Conservation (phyloP, 1,284 basidiomycete genomes). For the Moesziomyces sp. region DNA sequence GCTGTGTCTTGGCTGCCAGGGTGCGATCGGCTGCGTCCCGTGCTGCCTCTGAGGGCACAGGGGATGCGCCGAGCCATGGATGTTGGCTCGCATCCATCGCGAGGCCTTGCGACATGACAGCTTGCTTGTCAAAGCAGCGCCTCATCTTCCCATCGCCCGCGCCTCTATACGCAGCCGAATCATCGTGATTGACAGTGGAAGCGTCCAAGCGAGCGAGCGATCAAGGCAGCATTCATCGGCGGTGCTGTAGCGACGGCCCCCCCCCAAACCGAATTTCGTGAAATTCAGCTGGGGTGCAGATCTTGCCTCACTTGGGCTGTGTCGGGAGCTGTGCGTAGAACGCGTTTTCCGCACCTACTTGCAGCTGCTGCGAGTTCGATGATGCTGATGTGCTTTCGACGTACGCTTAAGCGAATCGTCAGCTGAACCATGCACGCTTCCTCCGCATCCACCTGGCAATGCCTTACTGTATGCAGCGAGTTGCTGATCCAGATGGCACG, state of each 20-base stretch:
- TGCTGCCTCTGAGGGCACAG: too few species aligned
- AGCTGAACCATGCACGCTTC: slow-evolving; percentile 5
- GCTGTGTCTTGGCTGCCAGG: too few species aligned
- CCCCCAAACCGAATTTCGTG: too few species aligned
- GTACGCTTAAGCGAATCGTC: slow-evolving; percentile 23
- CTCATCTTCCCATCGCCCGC: slow-evolving; percentile 8
- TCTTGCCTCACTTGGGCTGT: neutral
- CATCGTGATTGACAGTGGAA: too few species aligned
- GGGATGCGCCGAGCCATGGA: too few species aligned
- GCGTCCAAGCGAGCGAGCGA: too few species aligned
- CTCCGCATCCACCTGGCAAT: neutral
- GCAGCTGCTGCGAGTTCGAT: slow-evolving; percentile 15
- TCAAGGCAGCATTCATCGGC: too few species aligned
- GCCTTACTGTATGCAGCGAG: neutral
- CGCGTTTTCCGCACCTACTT: neutral
- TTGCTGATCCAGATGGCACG: neutral
- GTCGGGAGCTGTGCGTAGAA: too few species aligned
- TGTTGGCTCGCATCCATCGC: too few species aligned
- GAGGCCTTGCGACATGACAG: too few species aligned
- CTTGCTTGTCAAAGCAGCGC: slow-evolving; percentile 23
- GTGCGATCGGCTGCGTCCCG: too few species aligned
- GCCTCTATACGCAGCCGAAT: neutral
- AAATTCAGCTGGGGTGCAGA: neutral
- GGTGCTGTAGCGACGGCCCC: slow-evolving; percentile 1
- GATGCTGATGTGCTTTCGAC: slow-evolving; percentile 23